A percentile compares a stretch with the other conserved stretches of the same genome.
Evolutionary conservation across 805 yeast genomes (phyloP).

Genomic region (Saccharomycopsis guyanensis): DNA sequence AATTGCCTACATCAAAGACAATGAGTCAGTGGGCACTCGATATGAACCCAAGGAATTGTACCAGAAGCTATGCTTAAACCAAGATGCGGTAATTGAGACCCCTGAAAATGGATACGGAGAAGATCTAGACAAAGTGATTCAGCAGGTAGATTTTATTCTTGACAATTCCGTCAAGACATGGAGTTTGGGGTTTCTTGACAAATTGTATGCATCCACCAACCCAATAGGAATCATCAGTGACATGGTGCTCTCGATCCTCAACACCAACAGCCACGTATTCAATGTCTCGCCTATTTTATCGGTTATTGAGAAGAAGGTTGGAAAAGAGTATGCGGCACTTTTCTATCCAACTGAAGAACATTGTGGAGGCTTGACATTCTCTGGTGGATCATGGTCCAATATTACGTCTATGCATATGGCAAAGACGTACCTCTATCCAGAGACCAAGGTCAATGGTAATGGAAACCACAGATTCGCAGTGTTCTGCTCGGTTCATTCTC

Average conservation of each 20-base stretch:
- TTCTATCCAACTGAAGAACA: slow-evolving; percentile 35
- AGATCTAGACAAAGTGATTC: slow-evolving; percentile 2
- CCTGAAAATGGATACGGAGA: background rate
- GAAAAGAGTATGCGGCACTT: slow-evolving; percentile 57
- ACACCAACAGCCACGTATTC: slow-evolving; percentile 80
- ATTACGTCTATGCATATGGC: slow-evolving; percentile 75
- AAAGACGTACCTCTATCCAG: slow-evolving; percentile 56
- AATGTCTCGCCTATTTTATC: slow-evolving; percentile 80
- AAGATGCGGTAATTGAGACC: background rate
- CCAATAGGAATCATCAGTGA: slow-evolving; percentile 78
- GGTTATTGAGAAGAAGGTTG: slow-evolving; percentile 62
- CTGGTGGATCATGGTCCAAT: slow-evolving; percentile 87
- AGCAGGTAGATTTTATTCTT: slow-evolving; percentile 30
- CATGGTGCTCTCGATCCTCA: slow-evolving; percentile 55
- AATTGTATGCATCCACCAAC: slow-evolving; percentile 76
- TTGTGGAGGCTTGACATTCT: slow-evolving; percentile 78
- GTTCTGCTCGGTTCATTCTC: slow-evolving; percentile 65
- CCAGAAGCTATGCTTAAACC: background rate
- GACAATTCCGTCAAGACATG: slow-evolving; percentile 72
- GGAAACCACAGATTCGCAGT: slow-evolving; percentile 50
- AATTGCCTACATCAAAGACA: background rate
- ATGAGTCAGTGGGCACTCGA: slow-evolving; percentile 1
- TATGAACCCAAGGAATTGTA: slow-evolving; percentile 4
- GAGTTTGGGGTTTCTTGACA: slow-evolving; percentile 82
- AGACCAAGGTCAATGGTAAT: slow-evolving; percentile 59